These are phyloP conservation scores for Fraxinus americana DNA, from an alignment of 257 asterid genomes.

Conservation along the genomic window DNA sequence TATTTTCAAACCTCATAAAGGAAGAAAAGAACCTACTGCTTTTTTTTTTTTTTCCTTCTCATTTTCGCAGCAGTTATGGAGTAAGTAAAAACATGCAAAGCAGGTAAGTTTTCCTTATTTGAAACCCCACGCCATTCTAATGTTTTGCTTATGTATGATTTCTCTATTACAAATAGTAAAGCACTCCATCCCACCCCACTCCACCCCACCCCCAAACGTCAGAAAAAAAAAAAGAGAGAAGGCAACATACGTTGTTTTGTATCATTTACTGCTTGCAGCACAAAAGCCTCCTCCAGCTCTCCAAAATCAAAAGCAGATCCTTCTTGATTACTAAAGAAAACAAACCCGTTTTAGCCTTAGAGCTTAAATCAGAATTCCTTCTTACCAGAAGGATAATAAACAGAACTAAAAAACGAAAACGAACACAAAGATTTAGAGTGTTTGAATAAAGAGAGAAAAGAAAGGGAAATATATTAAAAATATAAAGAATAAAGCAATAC, in stretches of 20 bases:
- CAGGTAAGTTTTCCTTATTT: constrained; percentile 22
- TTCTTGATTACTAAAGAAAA: constrained; percentile 53
- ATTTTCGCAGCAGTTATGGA: constrained; percentile 45
- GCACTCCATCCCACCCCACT: background rate
- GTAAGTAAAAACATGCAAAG: no score
- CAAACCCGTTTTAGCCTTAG: constrained; percentile 25
- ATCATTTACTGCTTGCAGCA: constrained; percentile 68
- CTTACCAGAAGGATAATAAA: no score
- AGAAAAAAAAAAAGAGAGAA: constrained; percentile 18
- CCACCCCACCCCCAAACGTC: constrained; percentile 40
- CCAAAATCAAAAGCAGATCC: constrained; percentile 79
- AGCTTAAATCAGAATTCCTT: constrained; percentile 4
- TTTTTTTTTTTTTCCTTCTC: background rate
- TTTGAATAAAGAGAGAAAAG: no score
- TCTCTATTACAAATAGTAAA: constrained; percentile 52
- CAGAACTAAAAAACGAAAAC: background rate
- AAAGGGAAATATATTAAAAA: no score
- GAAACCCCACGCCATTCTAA: constrained; percentile 77
- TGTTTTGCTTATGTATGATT: constrained; percentile 64
- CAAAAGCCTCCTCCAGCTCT: constrained; percentile 86
- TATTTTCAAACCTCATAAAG: background rate
- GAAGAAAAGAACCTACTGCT: constrained; percentile 34
- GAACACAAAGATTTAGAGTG: background rate
- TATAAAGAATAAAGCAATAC: constrained; percentile 29
- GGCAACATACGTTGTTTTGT: constrained; percentile 63